Conservation (phyloP, 208 protist genomes). For the Trichomonas tenax region DNA sequence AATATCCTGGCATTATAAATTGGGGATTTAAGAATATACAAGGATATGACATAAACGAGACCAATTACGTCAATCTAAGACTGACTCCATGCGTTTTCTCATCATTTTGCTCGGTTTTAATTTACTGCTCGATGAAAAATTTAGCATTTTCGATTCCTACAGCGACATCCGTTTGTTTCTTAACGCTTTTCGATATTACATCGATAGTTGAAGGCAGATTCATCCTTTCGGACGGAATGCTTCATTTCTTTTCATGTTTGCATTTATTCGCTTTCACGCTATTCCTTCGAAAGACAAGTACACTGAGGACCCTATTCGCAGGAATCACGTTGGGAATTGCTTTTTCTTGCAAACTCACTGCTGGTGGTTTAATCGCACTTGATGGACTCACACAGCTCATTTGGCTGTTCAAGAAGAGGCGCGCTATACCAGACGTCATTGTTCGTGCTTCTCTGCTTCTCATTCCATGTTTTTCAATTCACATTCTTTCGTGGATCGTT, state of each 20-base stretch:
- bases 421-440: not conserved
- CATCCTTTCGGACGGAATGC: not conserved
- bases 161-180: not conserved
- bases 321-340: not conserved
- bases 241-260: not conserved
- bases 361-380: not conserved
- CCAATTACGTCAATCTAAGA: not conserved
- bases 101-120: not conserved
- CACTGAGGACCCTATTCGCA: not conserved
- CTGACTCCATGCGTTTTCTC: not conserved
- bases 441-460: not conserved
- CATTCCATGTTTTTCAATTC: not conserved
- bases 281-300: not conserved
- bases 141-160: not conserved
- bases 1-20: not conserved
- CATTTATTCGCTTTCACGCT: not conserved
- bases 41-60: not conserved
- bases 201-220: not conserved
- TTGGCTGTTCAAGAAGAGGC: not conserved
- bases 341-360: not conserved
- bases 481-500: not conserved
- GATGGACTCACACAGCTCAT: not conserved
- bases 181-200: not conserved
- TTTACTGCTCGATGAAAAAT: not conserved
- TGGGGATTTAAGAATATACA: not conserved